Base-by-base conservation (phyloP, 2,329 filamentous ascomycete genomes). In the Aspergillus japonicus region DNA sequence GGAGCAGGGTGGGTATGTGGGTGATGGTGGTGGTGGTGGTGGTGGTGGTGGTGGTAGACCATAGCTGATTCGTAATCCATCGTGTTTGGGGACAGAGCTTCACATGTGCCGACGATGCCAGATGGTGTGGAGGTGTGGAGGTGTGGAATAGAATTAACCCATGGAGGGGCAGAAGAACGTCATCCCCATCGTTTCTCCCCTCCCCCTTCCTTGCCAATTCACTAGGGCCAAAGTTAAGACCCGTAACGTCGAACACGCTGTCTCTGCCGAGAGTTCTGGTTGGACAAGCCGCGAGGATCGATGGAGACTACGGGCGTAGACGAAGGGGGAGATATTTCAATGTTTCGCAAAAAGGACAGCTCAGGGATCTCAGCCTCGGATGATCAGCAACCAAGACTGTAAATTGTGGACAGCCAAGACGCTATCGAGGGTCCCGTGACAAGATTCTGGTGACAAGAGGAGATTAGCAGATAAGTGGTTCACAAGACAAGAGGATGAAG, bases 291-390 rank as follows among this genome's bases (percentile, higher is more conserved):
- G 59, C 26, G 48, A 21, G 49, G 62, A 44, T 61, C 31, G 58
- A 56, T 57, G 56, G 50, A 35, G 33, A 35, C 16, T 35, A 35
- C 8, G 7, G 26, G 26, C 26, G 26, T 29, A 29, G 12, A 16
- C 33, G 33, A 35, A 35, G 33, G 33, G 33, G 33, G 26, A 29
- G 12, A 35, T 35, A 12, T 16, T 35, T 35, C 57, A 35, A 35
- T 35, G 33, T 16, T 35, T 35, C 57, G 64, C 63, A 52, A 60
- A 54, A 54, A 58, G 68, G 67, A 67, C 57, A 62, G 65, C 59
- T 69, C 56, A 67, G 69, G 68, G 67, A 62, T 57, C 58, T 62
- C 62, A 69, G 63, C 69, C 65, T 70, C 69, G 69, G 70, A 69
- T 66, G 69, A 71, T 72, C 69, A 64, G 64, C 69, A 59, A 61